Percentiles rank a stretch among this genome's conserved stretches.
Conservation (phyloP, 164 flowering plant species). For the Magnolia kwangsiensis region DNA sequence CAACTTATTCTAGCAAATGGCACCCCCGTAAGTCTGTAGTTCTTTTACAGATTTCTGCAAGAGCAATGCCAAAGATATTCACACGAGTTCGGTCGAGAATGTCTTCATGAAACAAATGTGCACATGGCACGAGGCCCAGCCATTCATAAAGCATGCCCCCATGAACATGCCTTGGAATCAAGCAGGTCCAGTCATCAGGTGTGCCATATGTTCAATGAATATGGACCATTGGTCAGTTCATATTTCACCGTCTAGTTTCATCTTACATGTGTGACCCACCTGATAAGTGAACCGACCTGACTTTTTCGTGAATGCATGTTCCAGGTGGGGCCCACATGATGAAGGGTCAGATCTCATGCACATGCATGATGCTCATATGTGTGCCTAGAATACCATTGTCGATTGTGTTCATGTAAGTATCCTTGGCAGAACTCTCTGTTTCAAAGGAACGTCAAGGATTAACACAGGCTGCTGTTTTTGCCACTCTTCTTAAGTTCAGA, state of each 20-base stretch:
- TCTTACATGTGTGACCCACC: neutral
- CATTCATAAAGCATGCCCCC: neutral
- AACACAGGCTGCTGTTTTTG: neutral
- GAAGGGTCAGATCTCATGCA: neutral
- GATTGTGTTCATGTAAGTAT: neutral
- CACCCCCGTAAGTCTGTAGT: constrained; percentile 48
- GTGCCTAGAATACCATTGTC: neutral
- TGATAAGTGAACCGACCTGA: neutral
- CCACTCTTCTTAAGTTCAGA: constrained; percentile 38
- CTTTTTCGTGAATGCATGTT: neutral
- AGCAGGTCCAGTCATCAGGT: neutral
- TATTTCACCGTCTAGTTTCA: no score
- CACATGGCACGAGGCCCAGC: neutral
- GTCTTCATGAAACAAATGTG: neutral
- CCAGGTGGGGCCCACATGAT: neutral
- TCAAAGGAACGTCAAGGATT: neutral
- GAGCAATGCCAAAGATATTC: neutral
- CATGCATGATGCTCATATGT: neutral
- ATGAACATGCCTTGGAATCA: neutral
- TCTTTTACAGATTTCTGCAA: constrained; percentile 1
- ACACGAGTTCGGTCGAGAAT: neutral
- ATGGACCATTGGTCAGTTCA: neutral
- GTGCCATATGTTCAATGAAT: neutral
- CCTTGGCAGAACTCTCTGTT: neutral
- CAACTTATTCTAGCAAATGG: constrained; percentile 64